Base-by-base conservation (phyloP, 2,329 filamentous ascomycete genomes). In the Samsoniella hepiali region DNA sequence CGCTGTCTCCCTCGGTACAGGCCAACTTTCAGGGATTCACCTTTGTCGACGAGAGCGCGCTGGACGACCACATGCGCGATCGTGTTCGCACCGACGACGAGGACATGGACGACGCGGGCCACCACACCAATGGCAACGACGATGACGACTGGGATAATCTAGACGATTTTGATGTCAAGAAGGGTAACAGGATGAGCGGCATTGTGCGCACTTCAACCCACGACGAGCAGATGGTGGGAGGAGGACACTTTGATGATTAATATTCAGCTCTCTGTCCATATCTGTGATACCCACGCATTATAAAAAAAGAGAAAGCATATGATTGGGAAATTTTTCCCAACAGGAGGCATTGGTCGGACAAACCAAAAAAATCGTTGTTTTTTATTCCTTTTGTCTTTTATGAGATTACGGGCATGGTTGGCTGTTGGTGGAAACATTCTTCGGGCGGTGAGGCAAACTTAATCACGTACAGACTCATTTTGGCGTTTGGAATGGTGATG, bases 11-110 rank as follows among this genome's bases (percentile, higher is more conserved):
- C 0, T 96, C 92, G 2, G 93, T 97, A 78, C 95, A 99, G 77
- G 95, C 94, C 67, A 97, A 98, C 73, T 99, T 99, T 81, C 91
- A 95, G 72, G 95, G 95, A 40, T 99, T 99, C 77, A 99, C 95
- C 0, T 99, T 96, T 75, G 95, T 98, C n/a, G 95, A 98, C 70
- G 94, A 98, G 78, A 97, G 91, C 72, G 91, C 91, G 2, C 88
- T 99, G 63, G 93, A 98, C 59, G 91, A 94, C 67, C 89, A 95
- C 68, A 93, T 91, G 86, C 77, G 79, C 63, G 81, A 81, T 65
- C 78, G 80, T 58, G 70, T 73, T 62, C 71, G 78, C 65, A 76
- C 75, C 61, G 78, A 82, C 58, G 81, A 85, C 55, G 85, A 88
- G 66, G 82, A 87, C 31, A 87, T 88, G 85, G 81, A 84, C 63